These are phyloP conservation scores for Colletotrichum liaoningense DNA, from an alignment of 2,329 filamentous ascomycete species.

Conservation along the genomic window DNA sequence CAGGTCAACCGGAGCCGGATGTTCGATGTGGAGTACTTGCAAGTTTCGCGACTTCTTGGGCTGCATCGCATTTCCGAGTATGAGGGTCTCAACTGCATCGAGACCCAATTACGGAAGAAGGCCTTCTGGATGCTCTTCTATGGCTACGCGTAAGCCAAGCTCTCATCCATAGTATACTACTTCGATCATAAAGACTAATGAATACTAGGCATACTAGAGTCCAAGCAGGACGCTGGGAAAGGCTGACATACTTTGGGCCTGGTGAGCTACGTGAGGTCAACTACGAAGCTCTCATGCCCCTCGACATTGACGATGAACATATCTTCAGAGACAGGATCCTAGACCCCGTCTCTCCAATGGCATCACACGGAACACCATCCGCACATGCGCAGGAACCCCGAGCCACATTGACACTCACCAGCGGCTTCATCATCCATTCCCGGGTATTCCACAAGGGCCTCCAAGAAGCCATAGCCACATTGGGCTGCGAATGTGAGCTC, in stretches of 20 bases:
- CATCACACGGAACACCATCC: conserved; percentile 18
- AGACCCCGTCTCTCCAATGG: conserved; percentile 17
- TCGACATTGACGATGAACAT: conserved; percentile 46
- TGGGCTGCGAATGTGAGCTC: conserved; percentile 29
- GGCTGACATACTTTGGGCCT: conserved; percentile 44
- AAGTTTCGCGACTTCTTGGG: conserved; percentile 46
- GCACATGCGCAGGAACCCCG: conserved; percentile 1
- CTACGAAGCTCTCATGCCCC: conserved; percentile 46
- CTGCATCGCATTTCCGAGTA: conserved; percentile 47
- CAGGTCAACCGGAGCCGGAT: conserved; percentile 49
- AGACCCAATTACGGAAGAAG: conserved; percentile 49
- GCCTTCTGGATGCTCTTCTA: conserved; percentile 51
- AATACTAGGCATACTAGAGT: conserved; percentile 36
- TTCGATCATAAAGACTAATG: not conserved
- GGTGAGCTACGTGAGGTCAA: conserved; percentile 43
- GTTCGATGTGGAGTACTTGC: conserved; percentile 48
- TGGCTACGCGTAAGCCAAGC: conserved; percentile 38
- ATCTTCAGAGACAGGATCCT: conserved; percentile 40
- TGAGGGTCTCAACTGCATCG: conserved; percentile 44
- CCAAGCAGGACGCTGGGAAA: conserved; percentile 38
- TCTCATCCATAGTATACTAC: too few relatives aligned
- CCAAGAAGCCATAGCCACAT: conserved; percentile 33
- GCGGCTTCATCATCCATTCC: conserved; percentile 44
- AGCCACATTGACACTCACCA: conserved; percentile 38
- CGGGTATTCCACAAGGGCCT: conserved; percentile 41